Evolutionary conservation across 116 monocot genomes (phyloP).

Genomic region (Iris pallida): DNA sequence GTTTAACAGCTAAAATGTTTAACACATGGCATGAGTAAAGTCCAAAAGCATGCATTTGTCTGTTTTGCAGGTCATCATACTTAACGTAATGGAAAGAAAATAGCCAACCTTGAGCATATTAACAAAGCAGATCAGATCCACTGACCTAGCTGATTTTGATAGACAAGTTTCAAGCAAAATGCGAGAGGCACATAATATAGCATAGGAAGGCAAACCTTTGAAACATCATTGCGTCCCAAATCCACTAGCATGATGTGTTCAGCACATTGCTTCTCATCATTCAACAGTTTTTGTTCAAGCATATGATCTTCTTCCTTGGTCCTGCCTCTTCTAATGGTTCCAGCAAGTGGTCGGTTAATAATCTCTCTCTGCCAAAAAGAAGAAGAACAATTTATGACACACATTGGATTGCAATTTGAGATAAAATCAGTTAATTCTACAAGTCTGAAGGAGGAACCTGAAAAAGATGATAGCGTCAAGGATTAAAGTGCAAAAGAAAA

Average conservation of each 20-base stretch:
- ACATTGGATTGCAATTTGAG: not conserved
- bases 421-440: too few relatives aligned
- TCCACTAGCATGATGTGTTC: conserved; percentile 98
- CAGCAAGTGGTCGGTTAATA: conserved; percentile 86
- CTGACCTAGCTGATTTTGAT: not conserved
- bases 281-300: conserved; percentile 56
- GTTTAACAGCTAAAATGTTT: too few relatives aligned
- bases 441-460: too few relatives aligned
- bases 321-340: conserved; percentile 72
- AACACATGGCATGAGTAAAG: not conserved
- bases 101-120: not conserved
- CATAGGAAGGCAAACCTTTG: conserved; percentile 48
- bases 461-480: too few relatives aligned
- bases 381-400: not conserved
- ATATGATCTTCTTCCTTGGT: conserved; percentile 56
- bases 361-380: conserved; percentile 57
- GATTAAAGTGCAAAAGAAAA: too few relatives aligned
- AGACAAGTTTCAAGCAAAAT: not conserved
- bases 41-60: not conserved
- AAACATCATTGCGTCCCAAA: conserved; percentile 97
- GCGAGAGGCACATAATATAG: not conserved
- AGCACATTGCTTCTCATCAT: conserved; percentile 90
- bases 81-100: not conserved
- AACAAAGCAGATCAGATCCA: not conserved
- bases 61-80: not conserved